Base-by-base conservation (phyloP, 148 eudicot genomes). In the Cornus florida region DNA sequence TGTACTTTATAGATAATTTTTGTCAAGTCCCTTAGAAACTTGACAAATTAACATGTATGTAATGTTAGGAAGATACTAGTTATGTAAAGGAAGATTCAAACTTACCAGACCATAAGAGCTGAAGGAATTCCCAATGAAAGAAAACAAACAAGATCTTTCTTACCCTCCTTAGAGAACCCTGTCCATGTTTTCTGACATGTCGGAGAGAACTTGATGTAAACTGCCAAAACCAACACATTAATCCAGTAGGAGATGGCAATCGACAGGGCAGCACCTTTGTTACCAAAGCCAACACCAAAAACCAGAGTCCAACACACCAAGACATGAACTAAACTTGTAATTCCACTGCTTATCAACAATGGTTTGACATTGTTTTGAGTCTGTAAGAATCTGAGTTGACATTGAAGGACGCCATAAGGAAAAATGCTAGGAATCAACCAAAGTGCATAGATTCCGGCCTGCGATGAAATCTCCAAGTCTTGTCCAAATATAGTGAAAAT, bases 41-140 rank as follows among this genome's bases (percentile, higher is more conserved):
- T 28, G 1, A 28, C 28, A 28, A 28, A 28, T 28, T 28, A 28
- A 28, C 28, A 28, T 28, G 28, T 28, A 28, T 2, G 48, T 43
- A 43, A 43, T 43, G 10, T 9, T 43, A 28, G 48, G 48, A 43
- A 28, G 28, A 28, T 28, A 28, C 28, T 28, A 28, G 28, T 28
- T 3, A 43, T 50, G 12, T 3, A 28, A 28, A 3, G 32, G 24
- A 66, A 33, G 10, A 43, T 53, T n/a, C 10, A 39, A 28, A 75
- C 86, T 71, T 24, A 88, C 88, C 90, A 88, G 50, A 88, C 85
- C 90, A 88, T 88, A 76, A 82, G 75, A 57, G 88, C 87, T 0
- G 87, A 88, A 62, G 88, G 90, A 71, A 84, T 78, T 78, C 85
- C 81, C 19, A 86, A 68, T 20, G 48, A 77, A 35, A 88, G 74